Evolutionary conservation across 129 eudicot species (phyloP).

Genomic region (Centrapalus pauciflorus): DNA sequence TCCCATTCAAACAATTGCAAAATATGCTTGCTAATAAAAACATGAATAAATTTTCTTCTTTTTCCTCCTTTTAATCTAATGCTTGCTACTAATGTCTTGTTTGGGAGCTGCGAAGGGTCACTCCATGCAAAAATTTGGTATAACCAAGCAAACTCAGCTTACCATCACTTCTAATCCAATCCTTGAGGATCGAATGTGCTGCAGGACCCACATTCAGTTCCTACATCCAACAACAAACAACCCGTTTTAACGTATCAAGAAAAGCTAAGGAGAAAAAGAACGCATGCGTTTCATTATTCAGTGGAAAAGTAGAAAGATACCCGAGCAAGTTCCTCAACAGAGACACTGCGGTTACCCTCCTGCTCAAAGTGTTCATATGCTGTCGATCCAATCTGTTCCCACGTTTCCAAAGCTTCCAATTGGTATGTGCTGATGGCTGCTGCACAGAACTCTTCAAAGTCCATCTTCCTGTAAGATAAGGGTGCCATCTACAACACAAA

Average conservation of each 20-base stretch:
- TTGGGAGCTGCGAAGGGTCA: constrained; percentile 80
- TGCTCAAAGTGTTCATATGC: constrained; percentile 51
- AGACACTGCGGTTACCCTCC: constrained; percentile 47
- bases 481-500: constrained; percentile 43
- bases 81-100: constrained; percentile 57
- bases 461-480: constrained; percentile 57
- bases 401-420: constrained; percentile 47
- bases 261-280: neutral
- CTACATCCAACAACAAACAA: constrained; percentile 27
- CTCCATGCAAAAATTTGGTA: constrained; percentile 94
- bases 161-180: constrained; percentile 76
- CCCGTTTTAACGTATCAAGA: too few species aligned
- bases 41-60: neutral
- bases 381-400: constrained; percentile 57
- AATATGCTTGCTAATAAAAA: constrained; percentile 9
- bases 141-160: constrained; percentile 82
- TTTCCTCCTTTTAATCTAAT: neutral
- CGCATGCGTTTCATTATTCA: too few species aligned
- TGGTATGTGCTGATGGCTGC: constrained; percentile 70
- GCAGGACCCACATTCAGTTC: constrained; percentile 82
- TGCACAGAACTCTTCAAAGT: constrained; percentile 67
- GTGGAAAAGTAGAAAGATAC: too few species aligned
- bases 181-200: constrained; percentile 68
- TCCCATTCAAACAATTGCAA: constrained; percentile 19
- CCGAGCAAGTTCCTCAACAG: constrained; percentile 60